These are phyloP conservation scores for Irpex lacteus DNA, from an alignment of 1,284 basidiomycete genomes.

Conservation along the genomic window DNA sequence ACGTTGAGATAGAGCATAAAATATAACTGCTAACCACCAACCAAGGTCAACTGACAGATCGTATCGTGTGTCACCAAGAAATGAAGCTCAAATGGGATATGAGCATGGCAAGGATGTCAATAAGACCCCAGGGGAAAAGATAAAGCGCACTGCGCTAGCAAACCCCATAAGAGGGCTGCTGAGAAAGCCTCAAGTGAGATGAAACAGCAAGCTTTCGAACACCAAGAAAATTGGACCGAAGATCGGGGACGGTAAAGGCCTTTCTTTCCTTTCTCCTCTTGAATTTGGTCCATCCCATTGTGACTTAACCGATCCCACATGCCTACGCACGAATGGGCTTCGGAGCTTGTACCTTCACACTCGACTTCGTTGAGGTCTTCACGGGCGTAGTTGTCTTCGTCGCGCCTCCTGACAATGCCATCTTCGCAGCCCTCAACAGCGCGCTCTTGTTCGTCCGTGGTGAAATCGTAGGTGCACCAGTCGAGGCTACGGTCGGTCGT, in stretches of 20 bases:
- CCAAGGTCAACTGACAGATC: neutral
- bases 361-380: constrained; percentile 4
- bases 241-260: neutral
- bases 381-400: neutral
- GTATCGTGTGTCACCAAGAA: neutral
- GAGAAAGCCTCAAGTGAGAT: neutral
- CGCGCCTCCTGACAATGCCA: constrained; percentile 29
- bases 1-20: neutral
- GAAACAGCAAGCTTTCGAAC: too few species aligned
- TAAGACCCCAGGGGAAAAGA: neutral
- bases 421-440: constrained; percentile 66
- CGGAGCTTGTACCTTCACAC: neutral
- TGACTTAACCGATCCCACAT: neutral
- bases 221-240: too few species aligned
- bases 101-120: neutral
- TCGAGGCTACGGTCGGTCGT: constrained; percentile 50
- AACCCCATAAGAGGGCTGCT: neutral
- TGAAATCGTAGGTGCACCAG: constrained; percentile 50
- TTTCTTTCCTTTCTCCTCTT: neutral
- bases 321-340: neutral
- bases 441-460: constrained; percentile 76
- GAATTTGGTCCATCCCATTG: neutral
- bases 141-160: neutral
- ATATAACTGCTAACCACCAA: neutral
- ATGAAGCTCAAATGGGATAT: neutral